These are phyloP conservation scores for Dictyophora rubrovolvata DNA, from an alignment of 768 basidiomycete species.

Conservation along the genomic window DNA sequence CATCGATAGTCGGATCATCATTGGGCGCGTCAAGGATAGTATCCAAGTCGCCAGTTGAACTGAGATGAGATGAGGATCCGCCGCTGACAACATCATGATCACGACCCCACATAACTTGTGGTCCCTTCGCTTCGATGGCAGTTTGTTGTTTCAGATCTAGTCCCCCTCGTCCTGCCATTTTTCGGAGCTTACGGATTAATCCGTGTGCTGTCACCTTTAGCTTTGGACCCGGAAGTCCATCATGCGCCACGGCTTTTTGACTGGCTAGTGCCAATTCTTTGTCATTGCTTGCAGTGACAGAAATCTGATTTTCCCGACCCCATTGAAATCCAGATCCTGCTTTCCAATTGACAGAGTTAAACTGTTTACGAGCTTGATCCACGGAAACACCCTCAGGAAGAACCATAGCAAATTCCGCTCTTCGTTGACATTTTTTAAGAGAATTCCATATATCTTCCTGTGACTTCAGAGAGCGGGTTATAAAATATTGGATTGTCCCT, in stretches of 20 bases:
- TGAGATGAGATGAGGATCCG: background rate
- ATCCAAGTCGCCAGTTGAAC: background rate
- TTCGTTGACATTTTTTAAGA: constrained; percentile 23
- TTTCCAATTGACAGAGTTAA: background rate
- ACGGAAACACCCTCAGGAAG: constrained; percentile 8
- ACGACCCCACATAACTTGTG: background rate
- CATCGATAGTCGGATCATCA: background rate
- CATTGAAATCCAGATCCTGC: background rate
- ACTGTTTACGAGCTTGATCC: constrained; percentile 16
- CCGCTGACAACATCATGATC: background rate
- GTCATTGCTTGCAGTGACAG: background rate
- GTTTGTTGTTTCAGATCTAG: background rate
- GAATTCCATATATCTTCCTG: constrained; percentile 26
- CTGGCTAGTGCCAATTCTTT: background rate
- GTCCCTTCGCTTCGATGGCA: background rate
- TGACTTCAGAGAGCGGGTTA: constrained; percentile 30
- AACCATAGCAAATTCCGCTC: background rate
- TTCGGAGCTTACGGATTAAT: background rate
- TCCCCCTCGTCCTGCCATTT: background rate
- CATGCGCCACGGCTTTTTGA: background rate
- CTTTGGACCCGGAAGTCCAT: background rate
- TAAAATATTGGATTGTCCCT: constrained; percentile 59
- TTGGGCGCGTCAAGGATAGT: background rate
- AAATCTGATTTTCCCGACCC: background rate
- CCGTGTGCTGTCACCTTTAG: background rate